A percentile compares a stretch with the other conserved stretches of the same genome.
phyloP scores from a whole-genome alignment of 2,329 filamentous ascomycete genomes.

The Atkinsonella texensis region DNA sequence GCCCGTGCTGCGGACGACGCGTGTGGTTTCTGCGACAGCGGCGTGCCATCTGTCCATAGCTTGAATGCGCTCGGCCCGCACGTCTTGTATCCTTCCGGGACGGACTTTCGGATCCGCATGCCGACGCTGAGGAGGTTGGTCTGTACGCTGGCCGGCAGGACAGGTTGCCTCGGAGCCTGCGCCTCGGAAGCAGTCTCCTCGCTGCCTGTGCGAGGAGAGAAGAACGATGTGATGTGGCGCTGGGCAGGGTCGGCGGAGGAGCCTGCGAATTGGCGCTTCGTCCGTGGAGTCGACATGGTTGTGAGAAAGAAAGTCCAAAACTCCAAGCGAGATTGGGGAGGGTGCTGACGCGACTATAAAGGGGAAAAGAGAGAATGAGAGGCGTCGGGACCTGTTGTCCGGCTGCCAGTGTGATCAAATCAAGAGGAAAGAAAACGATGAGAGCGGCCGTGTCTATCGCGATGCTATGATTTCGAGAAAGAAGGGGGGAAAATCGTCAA shows the following conservation, averaged over 20 bases:
- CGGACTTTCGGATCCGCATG: conserved; percentile 87
- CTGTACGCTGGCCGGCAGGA: conserved; percentile 56
- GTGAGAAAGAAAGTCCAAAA: not conserved
- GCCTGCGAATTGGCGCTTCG: conserved; percentile 51
- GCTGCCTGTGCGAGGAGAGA: conserved; percentile 30
- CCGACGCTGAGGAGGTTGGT: conserved; percentile 80
- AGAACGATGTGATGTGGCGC: conserved; percentile 54
- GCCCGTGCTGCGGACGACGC: conserved; percentile 12
- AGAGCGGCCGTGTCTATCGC: no score
- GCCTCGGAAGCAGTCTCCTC: conserved; percentile 17
- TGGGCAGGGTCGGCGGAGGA: conserved; percentile 45
- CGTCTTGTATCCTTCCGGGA: conserved; percentile 91
- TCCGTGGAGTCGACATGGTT: conserved; percentile 40
- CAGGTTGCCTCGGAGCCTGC: conserved; percentile 25
- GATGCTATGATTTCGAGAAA: no score
- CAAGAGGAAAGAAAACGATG: no score
- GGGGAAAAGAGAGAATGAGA: no score
- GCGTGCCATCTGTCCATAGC: conserved; percentile 32
- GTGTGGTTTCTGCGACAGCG: not conserved
- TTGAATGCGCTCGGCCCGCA: conserved; percentile 35
- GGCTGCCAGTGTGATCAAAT: not conserved
- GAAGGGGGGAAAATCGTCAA: no score
- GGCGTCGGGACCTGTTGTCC: not conserved
- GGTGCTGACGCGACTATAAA: no score
- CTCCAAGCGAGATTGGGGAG: not conserved